phyloP scores from a whole-genome alignment of 2,329 filamentous ascomycete species.

The Botrytis squamosa region DNA sequence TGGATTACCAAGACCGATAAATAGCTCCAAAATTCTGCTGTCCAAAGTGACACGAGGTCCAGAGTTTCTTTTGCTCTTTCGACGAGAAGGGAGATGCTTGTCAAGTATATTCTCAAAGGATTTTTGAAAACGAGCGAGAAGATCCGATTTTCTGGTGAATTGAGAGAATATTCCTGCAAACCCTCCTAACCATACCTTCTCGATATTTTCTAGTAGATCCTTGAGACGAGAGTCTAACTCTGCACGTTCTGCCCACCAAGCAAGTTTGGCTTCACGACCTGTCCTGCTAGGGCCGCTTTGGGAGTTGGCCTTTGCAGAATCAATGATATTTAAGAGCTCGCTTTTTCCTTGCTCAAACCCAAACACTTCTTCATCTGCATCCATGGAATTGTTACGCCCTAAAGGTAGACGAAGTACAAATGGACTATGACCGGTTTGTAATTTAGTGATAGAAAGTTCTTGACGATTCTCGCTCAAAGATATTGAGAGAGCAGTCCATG shows the following conservation, averaged over 20 bases:
- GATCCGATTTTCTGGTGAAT: conserved; percentile 57
- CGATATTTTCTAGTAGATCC: conserved; percentile 78
- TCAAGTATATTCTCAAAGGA: conserved; percentile 77
- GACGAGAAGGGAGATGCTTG: conserved; percentile 81
- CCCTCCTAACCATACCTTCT: conserved; percentile 91
- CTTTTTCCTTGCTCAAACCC: conserved; percentile 76
- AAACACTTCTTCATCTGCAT: conserved; percentile 78
- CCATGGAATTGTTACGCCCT: conserved; percentile 75
- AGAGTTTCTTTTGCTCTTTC: conserved; percentile 56
- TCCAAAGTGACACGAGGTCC: conserved; percentile 51
- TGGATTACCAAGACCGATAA: conserved; percentile 79
- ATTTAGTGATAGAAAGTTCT: conserved; percentile 86
- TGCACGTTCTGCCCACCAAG: conserved; percentile 89
- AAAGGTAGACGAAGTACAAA: conserved; percentile 87
- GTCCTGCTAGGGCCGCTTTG: conserved; percentile 71
- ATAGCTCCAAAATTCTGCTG: conserved; percentile 75
- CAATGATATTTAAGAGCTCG: conserved; percentile 81
- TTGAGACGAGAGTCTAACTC: conserved; percentile 74
- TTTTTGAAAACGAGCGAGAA: conserved; percentile 73
- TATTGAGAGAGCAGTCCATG: conserved; percentile 85
- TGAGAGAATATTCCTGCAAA: conserved; percentile 94
- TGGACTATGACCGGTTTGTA: conserved; percentile 71
- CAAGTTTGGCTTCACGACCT: conserved; percentile 70
- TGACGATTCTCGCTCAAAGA: conserved; percentile 77
- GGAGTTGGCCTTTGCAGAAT: conserved; percentile 77